A percentile compares a stretch with the other conserved stretches of the same genome.
Evolutionary conservation across 73 alveolate species (phyloP).

Genomic region (Paramecium tetraurelia): DNA sequence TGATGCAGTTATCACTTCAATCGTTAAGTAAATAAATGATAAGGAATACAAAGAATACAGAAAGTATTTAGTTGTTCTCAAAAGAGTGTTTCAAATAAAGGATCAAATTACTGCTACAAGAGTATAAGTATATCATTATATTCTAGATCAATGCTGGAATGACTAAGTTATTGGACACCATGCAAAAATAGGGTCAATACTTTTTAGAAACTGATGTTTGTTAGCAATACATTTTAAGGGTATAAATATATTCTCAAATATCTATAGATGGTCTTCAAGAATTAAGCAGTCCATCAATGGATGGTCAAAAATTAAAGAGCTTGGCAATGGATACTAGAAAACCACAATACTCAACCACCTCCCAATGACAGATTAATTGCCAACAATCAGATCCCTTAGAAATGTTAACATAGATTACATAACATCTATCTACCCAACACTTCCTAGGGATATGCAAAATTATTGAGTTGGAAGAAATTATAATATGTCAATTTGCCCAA

Average conservation of each 20-base stretch:
- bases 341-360: neutral
- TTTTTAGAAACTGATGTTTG: slow-evolving; percentile 47
- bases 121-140: neutral
- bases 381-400: neutral
- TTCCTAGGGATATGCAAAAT: neutral
- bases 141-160: neutral
- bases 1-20: neutral
- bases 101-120: neutral
- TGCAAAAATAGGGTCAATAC: neutral
- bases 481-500: neutral
- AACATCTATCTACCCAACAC: neutral
- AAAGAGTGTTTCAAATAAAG: neutral
- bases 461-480: neutral
- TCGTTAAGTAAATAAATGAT: neutral
- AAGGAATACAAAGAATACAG: slow-evolving; percentile 30
- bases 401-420: slow-evolving; percentile 19
- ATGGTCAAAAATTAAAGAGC: neutral
- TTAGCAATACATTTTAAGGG: neutral
- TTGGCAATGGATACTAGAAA: neutral
- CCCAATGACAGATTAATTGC: neutral
- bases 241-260: neutral
- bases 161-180: neutral
- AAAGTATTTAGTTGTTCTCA: slow-evolving; percentile 3
- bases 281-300: neutral
- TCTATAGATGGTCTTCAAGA: neutral